Percentiles rank a stretch among this genome's conserved stretches.
Conservation (phyloP, 31 red algal genomes). For the Porphyra umbilicalis region DNA sequence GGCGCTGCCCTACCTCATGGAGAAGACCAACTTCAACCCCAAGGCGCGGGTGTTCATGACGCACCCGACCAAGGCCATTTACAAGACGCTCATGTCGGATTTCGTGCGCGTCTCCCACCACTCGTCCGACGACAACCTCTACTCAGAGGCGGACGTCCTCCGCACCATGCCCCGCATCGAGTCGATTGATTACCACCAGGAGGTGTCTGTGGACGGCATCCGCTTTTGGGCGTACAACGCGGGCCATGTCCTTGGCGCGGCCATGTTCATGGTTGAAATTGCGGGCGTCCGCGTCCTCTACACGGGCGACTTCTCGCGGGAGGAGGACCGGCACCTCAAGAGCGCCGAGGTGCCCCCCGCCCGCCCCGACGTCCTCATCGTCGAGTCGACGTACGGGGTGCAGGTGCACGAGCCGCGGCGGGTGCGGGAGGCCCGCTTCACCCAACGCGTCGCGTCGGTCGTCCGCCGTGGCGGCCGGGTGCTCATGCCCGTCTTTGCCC, state of each 20-base stretch:
- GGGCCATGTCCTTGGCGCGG: constrained; percentile 98
- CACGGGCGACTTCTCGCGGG: constrained; percentile 96
- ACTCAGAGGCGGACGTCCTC: constrained; percentile 90
- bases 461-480: constrained; percentile 90
- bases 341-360: constrained; percentile 96
- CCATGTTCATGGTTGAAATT: constrained; percentile 99
- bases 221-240: constrained; percentile 98
- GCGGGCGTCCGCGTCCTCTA: constrained; percentile 94
- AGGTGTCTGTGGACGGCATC: constrained; percentile 90
- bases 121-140: constrained; percentile 82
- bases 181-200: constrained; percentile 95
- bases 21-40: constrained; percentile 94
- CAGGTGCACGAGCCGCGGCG: constrained; percentile 94
- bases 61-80: constrained; percentile 99
- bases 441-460: constrained; percentile 84
- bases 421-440: constrained; percentile 93
- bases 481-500: constrained; percentile 96
- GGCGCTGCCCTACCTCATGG: constrained; percentile 94
- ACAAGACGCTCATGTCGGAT: constrained; percentile 86
- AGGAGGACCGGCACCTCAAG: constrained; percentile 98
- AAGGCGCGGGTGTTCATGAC: constrained; percentile 98
- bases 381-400: constrained; percentile 97
- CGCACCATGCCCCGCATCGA: constrained; percentile 95
- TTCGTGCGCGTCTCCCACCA: constrained; percentile 93
- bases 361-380: constrained; percentile 86